Evolutionary conservation across 192 early-diverging fungal species (phyloP), one percentile per base, ranked within the genome.

Genomic region (Rhizophagus clarus): DNA sequence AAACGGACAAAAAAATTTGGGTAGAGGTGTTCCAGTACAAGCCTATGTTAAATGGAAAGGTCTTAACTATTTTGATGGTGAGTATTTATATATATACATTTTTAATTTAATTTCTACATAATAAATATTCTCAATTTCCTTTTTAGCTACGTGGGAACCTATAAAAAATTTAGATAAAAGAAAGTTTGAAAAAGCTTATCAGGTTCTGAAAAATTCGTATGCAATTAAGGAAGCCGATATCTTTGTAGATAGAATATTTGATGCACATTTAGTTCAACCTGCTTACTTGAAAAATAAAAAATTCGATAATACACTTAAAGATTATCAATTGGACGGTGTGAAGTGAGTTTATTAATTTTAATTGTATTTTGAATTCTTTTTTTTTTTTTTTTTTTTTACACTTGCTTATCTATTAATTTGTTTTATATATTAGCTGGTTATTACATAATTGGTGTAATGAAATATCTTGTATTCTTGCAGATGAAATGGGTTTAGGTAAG

Each of bases 401-500:
- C 1, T 28, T 42, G 12, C 2, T 32, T 47, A 72, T 9, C 26
- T 31, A 20, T 63, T 9, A 1, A 64, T 69, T 34, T 34, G 0
- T 34, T 34, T 34, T 4, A 34, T 34, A 34, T 78, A 22, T 15
- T 82, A 92, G 88, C 60, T 94, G 92, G 92, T 74, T 94, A 17
- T 42, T 90, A 17, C 93, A 92, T 81, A 88, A 94, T 76, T 94
- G 92, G 87, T 84, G 79, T 61, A 87, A 89, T 45, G 49, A 84
- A 11, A 82, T 84, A 42, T 86, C 89, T 29, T 91, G 89, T 72
- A 90, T 94, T 77, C 76, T 94, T 31, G 92, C 93, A 20, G 93
- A 94, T 83, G 93, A 94, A 71, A 94, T 94, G 92, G 93, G 93
- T 8, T 73, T 94, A 47, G 93, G 90, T 64, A 70, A 20, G n/a